Base-by-base conservation (phyloP, 371 early-diverging fungal species). In the Paramicrosporidium saccamoebae region DNA sequence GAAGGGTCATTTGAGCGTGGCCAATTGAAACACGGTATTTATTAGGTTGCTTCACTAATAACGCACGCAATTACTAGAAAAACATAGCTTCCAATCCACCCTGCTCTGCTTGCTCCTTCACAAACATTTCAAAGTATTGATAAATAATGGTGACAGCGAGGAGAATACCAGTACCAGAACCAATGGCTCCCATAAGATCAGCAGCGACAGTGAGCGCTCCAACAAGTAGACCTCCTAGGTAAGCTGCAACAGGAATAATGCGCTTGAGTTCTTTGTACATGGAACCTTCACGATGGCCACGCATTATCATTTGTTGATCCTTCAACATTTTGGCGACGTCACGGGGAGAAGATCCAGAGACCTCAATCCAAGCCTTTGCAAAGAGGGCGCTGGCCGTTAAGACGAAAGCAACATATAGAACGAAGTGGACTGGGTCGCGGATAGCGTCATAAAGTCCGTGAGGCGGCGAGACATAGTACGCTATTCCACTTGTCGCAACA, bases 151-250 rank as follows among this genome's bases (percentile, higher is more conserved):
- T 92, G 14, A 94, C 96, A 26, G 90, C 79, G 29, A 98, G 45
- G 42, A 98, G 55, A 32, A 98, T 96, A 60, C 98, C 98, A 17
- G 95, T 88, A 16, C 99, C 99, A 20, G 90, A 81, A 15, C 98
- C 99, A 47, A 96, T 66, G 15, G 66, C 72, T 20, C 84, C 86
- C 28, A 71, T 41, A 32, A 98, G 55, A 52, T 98, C 94, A 22
- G 94, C 90, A 27, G 69, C 42, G 13, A 95, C 68, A 15, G 81
- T 71, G 30, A 98, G 55, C 4, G 72, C 58, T 26, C 90, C 98
- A 33, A 97, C 72, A 36, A 71, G 58, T 14, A 94, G 63, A 24
- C 98, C 99, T 36, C 98, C 94, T 28, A 84, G 71, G 23, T 67
- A 67, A 17, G 90, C 69, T 27, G 74, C 74, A 17, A 73, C 72